Percentiles rank a stretch among this genome's conserved stretches.
Evolutionary conservation across 164 flowering plant genomes (phyloP).

Genomic region (Magnolia sinica): DNA sequence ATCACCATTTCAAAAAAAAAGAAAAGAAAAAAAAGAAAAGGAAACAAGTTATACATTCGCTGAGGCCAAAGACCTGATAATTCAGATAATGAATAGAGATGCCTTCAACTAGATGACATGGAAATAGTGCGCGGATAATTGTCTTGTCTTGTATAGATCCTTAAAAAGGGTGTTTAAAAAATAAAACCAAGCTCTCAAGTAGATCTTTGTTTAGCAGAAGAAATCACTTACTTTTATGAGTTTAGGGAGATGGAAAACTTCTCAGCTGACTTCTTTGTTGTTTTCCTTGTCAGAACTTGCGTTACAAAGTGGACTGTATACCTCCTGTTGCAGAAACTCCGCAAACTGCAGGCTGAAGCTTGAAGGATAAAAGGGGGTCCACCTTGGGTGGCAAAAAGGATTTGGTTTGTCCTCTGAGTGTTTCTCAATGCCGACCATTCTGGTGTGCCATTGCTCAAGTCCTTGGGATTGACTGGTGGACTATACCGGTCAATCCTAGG

Average conservation of each 20-base stretch:
- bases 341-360: constrained; percentile 20
- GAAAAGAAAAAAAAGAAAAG: too few relatives aligned
- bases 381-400: background rate
- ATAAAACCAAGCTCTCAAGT: too few relatives aligned
- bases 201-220: background rate
- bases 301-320: constrained; percentile 88
- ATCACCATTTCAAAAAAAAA: too few relatives aligned
- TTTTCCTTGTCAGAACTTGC: constrained; percentile 41
- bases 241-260: background rate
- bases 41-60: background rate
- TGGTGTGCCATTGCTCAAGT: background rate
- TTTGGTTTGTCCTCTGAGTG: background rate
- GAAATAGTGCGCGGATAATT: too few relatives aligned
- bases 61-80: too few relatives aligned
- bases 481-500: background rate
- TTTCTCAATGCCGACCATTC: background rate
- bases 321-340: constrained; percentile 74
- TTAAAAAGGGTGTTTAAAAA: too few relatives aligned
- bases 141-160: too few relatives aligned
- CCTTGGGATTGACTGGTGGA: background rate
- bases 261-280: background rate
- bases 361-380: background rate
- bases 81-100: too few relatives aligned
- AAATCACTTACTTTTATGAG: background rate
- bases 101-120: too few relatives aligned